Percentiles rank a stretch among this genome's conserved stretches.
Conservation (phyloP, 768 basidiomycete genomes). For the Terana coerulea region DNA sequence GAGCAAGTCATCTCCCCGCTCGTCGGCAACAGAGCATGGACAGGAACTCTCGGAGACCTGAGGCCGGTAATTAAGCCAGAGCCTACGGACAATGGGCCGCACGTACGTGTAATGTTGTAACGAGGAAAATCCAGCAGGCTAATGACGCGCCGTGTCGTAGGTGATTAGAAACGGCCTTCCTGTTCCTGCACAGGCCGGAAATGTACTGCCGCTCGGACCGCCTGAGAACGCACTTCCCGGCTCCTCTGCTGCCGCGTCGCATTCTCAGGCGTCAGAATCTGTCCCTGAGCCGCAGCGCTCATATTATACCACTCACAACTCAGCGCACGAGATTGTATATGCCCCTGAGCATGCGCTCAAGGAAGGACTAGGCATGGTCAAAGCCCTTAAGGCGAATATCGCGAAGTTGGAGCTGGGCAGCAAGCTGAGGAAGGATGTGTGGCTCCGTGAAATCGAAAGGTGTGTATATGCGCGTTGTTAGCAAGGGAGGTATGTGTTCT, state of each 20-base stretch:
- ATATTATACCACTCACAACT: slow-evolving; percentile 34
- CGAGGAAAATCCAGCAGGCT: too few relatives aligned
- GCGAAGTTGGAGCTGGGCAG: slow-evolving; percentile 47
- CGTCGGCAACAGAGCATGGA: background rate
- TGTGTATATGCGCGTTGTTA: slow-evolving; percentile 21
- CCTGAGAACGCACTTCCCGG: background rate
- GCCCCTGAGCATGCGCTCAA: slow-evolving; percentile 46
- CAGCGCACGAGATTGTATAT: slow-evolving; percentile 43
- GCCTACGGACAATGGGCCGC: background rate
- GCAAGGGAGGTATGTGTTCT: background rate
- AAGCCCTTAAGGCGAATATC: slow-evolving; percentile 40
- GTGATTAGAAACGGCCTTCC: background rate
- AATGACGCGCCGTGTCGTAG: too few relatives aligned
- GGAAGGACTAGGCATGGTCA: slow-evolving; percentile 50
- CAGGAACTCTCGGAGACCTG: background rate
- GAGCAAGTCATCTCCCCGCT: slow-evolving; percentile 19
- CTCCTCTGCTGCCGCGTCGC: background rate
- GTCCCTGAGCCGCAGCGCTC: slow-evolving; percentile 9
- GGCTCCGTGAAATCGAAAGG: slow-evolving; percentile 51
- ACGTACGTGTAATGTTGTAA: too few relatives aligned
- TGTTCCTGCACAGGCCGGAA: background rate
- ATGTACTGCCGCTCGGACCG: background rate
- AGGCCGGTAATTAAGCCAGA: slow-evolving; percentile 6
- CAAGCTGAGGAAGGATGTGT: slow-evolving; percentile 55
- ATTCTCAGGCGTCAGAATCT: background rate